Percentiles rank a stretch among this genome's conserved stretches.
phyloP scores from a whole-genome alignment of 1,284 basidiomycete genomes.

The Malassezia vespertilionis region DNA sequence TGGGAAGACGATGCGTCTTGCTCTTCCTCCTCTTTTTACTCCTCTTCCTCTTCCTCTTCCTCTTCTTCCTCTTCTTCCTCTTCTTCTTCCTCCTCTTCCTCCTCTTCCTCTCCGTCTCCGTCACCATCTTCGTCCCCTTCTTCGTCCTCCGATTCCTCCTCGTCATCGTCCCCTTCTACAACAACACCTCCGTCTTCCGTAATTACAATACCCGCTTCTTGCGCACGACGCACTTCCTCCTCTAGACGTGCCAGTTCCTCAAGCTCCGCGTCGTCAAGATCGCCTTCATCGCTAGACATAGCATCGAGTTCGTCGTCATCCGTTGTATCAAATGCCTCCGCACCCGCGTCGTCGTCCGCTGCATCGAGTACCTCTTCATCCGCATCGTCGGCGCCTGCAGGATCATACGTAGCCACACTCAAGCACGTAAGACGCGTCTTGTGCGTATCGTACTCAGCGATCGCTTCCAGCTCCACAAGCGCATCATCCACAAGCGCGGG shows the following conservation, averaged over 20 bases:
- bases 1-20: conserved; percentile 6
- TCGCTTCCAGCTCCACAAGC: conserved; percentile 16
- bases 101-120: conserved; percentile 14
- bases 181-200: conserved; percentile 19
- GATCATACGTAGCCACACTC: conserved; percentile 29
- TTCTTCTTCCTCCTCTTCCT: background rate
- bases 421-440: conserved; percentile 41
- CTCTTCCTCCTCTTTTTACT: conserved; percentile 16
- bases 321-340: background rate
- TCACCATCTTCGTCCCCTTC: conserved; percentile 12
- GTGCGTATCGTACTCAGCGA: conserved; percentile 33
- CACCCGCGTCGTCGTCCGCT: conserved; percentile 6
- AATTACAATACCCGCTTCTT: conserved; percentile 12
- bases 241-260: conserved; percentile 20
- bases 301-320: conserved; percentile 11
- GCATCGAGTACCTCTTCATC: conserved; percentile 1
- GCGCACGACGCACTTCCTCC: conserved; percentile 15
- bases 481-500: background rate
- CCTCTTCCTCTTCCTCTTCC: conserved; percentile 15
- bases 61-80: conserved; percentile 20
- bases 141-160: conserved; percentile 10
- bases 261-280: conserved; percentile 12
- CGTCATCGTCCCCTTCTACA: conserved; percentile 17
- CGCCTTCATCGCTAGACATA: conserved; percentile 18
- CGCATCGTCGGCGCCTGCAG: background rate